Conservation (phyloP, 2,329 filamentous ascomycete genomes). For the Dactylellina haptotyla region DNA sequence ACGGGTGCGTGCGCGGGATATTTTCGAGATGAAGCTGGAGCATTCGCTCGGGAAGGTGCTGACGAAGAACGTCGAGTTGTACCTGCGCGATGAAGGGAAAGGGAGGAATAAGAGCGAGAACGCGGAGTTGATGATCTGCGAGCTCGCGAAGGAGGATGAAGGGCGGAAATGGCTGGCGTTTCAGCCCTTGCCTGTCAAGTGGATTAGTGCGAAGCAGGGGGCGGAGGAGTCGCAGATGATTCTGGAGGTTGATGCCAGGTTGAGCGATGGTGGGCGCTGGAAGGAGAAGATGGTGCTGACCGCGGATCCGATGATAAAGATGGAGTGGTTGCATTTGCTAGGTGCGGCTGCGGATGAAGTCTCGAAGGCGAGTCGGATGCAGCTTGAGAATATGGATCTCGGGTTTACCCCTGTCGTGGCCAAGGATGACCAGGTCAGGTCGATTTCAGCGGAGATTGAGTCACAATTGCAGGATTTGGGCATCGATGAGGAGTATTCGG, state of each 20-base stretch:
- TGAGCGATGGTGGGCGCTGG: slow-evolving; percentile 45
- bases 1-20: slow-evolving; percentile 88
- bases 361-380: slow-evolving; percentile 46
- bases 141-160: slow-evolving; percentile 78
- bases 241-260: slow-evolving; percentile 39
- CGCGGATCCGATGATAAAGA: slow-evolving; percentile 45
- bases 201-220: slow-evolving; percentile 82
- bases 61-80: slow-evolving; percentile 86
- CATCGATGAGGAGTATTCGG: slow-evolving; percentile 46
- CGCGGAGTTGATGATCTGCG: slow-evolving; percentile 91
- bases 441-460: slow-evolving; percentile 48
- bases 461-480: slow-evolving; percentile 43
- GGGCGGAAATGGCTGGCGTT: slow-evolving; percentile 79
- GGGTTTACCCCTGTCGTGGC: slow-evolving; percentile 20
- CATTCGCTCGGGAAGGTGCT: slow-evolving; percentile 92
- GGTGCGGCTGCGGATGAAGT: slow-evolving; percentile 49
- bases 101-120: slow-evolving; percentile 69
- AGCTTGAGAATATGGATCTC: slow-evolving; percentile 20
- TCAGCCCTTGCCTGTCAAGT: slow-evolving; percentile 78
- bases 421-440: slow-evolving; percentile 9
- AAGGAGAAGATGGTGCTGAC: slow-evolving; percentile 39
- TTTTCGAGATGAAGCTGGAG: slow-evolving; percentile 82
- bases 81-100: slow-evolving; percentile 77
- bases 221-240: slow-evolving; percentile 19
- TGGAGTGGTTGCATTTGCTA: slow-evolving; percentile 52